Base-by-base conservation (phyloP, 176 grass and related monocot genomes). In the Poa pratensis region DNA sequence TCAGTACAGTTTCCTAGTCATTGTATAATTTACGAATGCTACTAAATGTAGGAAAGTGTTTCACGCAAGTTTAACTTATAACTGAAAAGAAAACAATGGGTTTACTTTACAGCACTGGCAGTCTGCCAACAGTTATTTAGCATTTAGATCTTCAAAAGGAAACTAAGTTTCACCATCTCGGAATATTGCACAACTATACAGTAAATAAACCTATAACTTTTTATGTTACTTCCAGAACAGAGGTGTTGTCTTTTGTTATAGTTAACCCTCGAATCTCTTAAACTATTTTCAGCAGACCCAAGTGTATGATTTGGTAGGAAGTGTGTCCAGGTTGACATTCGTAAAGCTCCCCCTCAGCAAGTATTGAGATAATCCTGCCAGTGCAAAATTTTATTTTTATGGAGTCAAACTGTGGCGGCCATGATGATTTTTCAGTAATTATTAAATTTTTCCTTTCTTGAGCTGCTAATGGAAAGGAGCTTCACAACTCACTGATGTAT, bases 151-250 rank as follows among this genome's bases (percentile, higher is more conserved):
- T 84, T 9, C 24, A n/a, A 30, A 34, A 18, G 60, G 13, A 9
- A 84, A 54, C 26, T 34, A 65, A 84, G 14, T 76, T 76, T 5
- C 3, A 1, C 27, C 3, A 68, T 57, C 14, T 53, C 27, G 39
- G 30, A 18, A 54, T 54, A 7, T 19, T 54, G 59, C 32, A 52
- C 19, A 50, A 35, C 55, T 84, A 50, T 39, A 2, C 20, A 42
- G 43, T 84, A 65, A 51, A 84, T 14, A 64, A 65, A 76, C 46
- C 12, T 76, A 64, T 0, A 18, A 18, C 59, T 7, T 50, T 12
- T 64, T 75, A n/a, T n/a, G 83, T 76, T 42, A 43, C 66, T 55
- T 67, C 3, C 67, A 28, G 53, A 77, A 45, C 9, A 77, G 54
- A 55, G 10, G 13, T 37, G 7, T 65, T 75, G 5, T 76, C 65